Evolutionary conservation across 140 eudicot genomes (phyloP).

Genomic region (Erigeron philadelphicus): DNA sequence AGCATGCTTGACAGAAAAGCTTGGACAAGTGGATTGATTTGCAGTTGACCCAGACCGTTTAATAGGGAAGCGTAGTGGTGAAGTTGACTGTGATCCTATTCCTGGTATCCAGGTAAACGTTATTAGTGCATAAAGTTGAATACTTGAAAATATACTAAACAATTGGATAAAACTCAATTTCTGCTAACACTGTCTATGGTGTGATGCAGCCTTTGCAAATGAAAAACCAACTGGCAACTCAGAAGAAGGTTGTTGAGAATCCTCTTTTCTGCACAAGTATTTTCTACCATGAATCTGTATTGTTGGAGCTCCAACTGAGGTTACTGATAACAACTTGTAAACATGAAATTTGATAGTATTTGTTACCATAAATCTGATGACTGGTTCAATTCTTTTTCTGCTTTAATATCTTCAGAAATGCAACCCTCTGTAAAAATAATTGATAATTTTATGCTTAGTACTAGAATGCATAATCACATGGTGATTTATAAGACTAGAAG

Average conservation of each 20-base stretch:
- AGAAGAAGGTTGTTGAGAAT: conserved; percentile 23
- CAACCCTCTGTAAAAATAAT: conserved; percentile 15
- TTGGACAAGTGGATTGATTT: too few relatives aligned
- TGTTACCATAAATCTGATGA: conserved; percentile 42
- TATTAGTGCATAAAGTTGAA: neutral
- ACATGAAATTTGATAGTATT: neutral
- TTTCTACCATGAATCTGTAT: conserved; percentile 15
- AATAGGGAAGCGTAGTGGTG: conserved; percentile 48
- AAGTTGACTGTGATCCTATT: conserved; percentile 37
- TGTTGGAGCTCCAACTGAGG: conserved; percentile 2
- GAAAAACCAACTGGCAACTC: conserved; percentile 34
- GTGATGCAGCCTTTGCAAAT: conserved; percentile 32
- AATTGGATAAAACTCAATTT: neutral
- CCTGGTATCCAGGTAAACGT: conserved; percentile 31
- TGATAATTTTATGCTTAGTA: too few relatives aligned
- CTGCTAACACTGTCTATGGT: conserved; percentile 38
- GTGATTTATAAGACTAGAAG: conserved; percentile 5
- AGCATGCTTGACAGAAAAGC: too few relatives aligned
- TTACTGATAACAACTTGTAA: neutral
- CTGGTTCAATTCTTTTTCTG: conserved; percentile 15
- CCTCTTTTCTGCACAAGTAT: conserved; percentile 34
- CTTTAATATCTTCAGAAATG: conserved; percentile 36
- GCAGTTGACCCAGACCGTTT: too few relatives aligned
- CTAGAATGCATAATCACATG: neutral
- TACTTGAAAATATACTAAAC: neutral